Percentiles rank a stretch among this genome's conserved stretches.
Evolutionary conservation across 768 basidiomycete species (phyloP).

Genomic region (Agaricus bisporus): DNA sequence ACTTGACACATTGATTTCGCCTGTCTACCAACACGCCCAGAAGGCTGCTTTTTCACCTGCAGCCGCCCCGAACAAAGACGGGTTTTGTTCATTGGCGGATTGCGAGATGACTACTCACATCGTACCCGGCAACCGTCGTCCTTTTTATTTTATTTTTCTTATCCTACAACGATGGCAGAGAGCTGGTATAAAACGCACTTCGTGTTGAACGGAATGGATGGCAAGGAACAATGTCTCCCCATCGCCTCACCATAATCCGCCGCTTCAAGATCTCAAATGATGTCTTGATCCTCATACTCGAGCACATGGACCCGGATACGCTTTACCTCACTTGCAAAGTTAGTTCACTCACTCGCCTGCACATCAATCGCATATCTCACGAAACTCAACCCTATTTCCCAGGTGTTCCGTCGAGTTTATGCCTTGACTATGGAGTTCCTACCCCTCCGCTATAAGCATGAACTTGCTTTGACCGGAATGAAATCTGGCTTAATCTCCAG

Average conservation of each 20-base stretch:
- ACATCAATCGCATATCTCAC: not conserved
- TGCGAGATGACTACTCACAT: slow-evolving; percentile 31
- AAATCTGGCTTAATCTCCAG: slow-evolving; percentile 40
- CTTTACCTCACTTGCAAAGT: slow-evolving; percentile 44
- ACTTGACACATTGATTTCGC: slow-evolving; percentile 39
- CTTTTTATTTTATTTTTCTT: slow-evolving; percentile 32
- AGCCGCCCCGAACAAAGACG: slow-evolving; percentile 37
- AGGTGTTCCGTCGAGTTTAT: slow-evolving; percentile 44
- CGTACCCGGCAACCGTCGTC: slow-evolving; percentile 36
- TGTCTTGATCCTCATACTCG: slow-evolving; percentile 42
- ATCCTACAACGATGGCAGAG: slow-evolving; percentile 33
- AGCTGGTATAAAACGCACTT: slow-evolving; percentile 41
- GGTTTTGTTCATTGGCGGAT: slow-evolving; percentile 32
- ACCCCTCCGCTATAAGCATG: slow-evolving; percentile 43
- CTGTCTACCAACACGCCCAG: slow-evolving; percentile 36
- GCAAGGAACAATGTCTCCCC: slow-evolving; percentile 38
- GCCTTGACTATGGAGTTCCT: slow-evolving; percentile 40
- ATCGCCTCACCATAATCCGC: slow-evolving; percentile 34
- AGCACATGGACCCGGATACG: slow-evolving; percentile 41
- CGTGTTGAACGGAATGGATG: slow-evolving; percentile 21
- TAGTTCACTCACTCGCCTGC: slow-evolving; percentile 10
- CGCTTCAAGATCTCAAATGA: slow-evolving; percentile 48
- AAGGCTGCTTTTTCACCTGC: slow-evolving; percentile 11
- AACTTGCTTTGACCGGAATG: slow-evolving; percentile 45
- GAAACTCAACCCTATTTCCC: not conserved